Evolutionary conservation across 345 rosid genomes (phyloP).

Genomic region (Tarenaya hassleriana): DNA sequence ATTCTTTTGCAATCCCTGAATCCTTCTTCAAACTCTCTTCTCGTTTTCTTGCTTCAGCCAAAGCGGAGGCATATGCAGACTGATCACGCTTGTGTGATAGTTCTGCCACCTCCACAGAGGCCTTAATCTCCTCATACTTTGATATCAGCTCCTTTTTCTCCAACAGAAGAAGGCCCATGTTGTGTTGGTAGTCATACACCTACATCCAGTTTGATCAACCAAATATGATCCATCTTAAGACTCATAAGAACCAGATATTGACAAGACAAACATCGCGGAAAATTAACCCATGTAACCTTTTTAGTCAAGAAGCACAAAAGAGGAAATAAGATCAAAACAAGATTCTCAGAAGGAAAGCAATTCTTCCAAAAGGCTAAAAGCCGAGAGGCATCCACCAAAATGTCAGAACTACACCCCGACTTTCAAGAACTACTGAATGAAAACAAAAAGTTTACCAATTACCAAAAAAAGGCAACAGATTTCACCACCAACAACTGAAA

Average conservation of each 20-base stretch:
- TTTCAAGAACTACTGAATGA: background rate
- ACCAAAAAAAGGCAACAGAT: background rate
- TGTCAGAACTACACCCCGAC: background rate
- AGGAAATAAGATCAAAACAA: conserved; percentile 25
- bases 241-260: background rate
- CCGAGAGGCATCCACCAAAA: background rate
- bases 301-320: conserved; percentile 12
- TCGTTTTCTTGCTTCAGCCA: conserved; percentile 69
- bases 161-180: conserved; percentile 84
- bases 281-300: conserved; percentile 6
- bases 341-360: conserved; percentile 14
- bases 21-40: conserved; percentile 82
- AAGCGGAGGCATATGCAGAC: conserved; percentile 56
- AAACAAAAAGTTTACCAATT: background rate
- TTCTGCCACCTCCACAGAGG: conserved; percentile 62
- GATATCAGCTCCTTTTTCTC: conserved; percentile 61
- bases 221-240: conserved; percentile 9
- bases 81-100: conserved; percentile 49
- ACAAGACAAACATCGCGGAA: conserved; percentile 4
- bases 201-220: conserved; percentile 19
- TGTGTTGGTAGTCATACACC: conserved; percentile 89
- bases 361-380: conserved; percentile 10
- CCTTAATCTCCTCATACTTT: conserved; percentile 56
- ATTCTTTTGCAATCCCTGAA: conserved; percentile 78
- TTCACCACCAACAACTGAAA: too few relatives aligned